Evolutionary conservation across 129 eudicot genomes (phyloP), one percentile per base, ranked within the genome.

Genomic region (Pseudognaphalium luteoalbum): DNA sequence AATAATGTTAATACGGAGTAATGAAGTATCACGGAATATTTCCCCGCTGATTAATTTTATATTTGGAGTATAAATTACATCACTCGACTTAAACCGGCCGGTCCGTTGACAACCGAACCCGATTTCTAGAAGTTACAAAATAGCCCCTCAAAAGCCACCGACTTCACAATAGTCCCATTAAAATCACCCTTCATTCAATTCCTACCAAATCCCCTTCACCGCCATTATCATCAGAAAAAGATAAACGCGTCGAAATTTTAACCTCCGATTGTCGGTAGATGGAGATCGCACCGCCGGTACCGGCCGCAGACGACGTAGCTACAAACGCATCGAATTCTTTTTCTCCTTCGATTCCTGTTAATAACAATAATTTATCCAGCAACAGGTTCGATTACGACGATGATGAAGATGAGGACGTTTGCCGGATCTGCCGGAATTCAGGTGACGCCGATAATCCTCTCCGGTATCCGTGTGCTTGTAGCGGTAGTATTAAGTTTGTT

Each of bases 401-500:
- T 2, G 97, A 91, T 34, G 96, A 88, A 11, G 96, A 91, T 20
- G 97, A 66, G 39, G 94, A 91, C 32, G 97, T 91, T 68, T 91
- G 97, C 78, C 82, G 97, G 88, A 91, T 91, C 86, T 88, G 97
- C 73, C 82, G 97, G 77, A 88, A 90, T 75, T 84, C 96, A 0
- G 93, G 93, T 16, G 96, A 90, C 51, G 81, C 81, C 54, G 97
- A 88, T n/a, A 91, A 91, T 83, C 96, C 96, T 42, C 83, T 87
- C 50, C 85, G 90, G 71, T 88, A 91, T 72, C 97, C 97, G 0
- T 91, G 91, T 66, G 96, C 97, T 16, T 88, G 97, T 66, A 89
- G 96, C 81, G 97, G 97, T 3, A 91, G 96, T 73, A 91, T 88
- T 69, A 89, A 88, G 83, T 91, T 85, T 70, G 97, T 91, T 83